phyloP scores from a whole-genome alignment of 2,329 filamentous ascomycete species.

The Juglanconis oblonga region DNA sequence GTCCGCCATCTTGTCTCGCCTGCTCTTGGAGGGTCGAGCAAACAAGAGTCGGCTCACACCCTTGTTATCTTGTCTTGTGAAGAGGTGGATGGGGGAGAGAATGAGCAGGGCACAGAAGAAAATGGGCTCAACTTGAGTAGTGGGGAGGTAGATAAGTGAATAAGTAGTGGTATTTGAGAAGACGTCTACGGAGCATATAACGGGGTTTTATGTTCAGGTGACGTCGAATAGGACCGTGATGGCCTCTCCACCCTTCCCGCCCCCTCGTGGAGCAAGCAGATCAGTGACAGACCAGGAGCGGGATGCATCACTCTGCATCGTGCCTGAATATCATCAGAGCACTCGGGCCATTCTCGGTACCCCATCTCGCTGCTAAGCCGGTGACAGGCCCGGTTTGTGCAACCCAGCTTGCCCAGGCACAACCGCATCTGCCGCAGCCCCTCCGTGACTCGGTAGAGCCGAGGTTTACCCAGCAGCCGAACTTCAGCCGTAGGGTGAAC shows the following conservation, averaged over 20 bases:
- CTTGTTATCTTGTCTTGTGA: not conserved
- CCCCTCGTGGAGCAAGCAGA: too few relatives aligned
- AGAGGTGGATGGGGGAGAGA: not conserved
- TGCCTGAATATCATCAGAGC: not conserved
- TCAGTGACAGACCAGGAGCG: not conserved
- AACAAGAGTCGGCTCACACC: too few relatives aligned
- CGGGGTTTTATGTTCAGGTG: not conserved
- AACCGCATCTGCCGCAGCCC: not conserved
- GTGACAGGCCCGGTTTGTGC: too few relatives aligned
- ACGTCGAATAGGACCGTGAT: not conserved
- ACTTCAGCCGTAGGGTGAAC: conserved; percentile 6
- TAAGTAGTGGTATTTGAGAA: not conserved
- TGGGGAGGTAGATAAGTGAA: too few relatives aligned
- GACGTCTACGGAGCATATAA: not conserved
- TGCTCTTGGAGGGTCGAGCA: not conserved
- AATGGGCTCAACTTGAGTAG: not conserved
- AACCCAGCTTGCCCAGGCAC: not conserved
- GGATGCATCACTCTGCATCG: not conserved
- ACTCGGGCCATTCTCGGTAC: not conserved
- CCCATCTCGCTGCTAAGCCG: not conserved
- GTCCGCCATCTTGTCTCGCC: conserved; percentile 39
- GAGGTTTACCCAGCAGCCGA: conserved; percentile 17
- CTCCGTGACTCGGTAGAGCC: conserved; percentile 3
- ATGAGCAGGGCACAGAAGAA: not conserved
- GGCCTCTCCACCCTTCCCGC: not conserved